These are phyloP conservation scores for Zygoascus flipseniorum DNA, from an alignment of 805 yeast species.

Conservation along the genomic window DNA sequence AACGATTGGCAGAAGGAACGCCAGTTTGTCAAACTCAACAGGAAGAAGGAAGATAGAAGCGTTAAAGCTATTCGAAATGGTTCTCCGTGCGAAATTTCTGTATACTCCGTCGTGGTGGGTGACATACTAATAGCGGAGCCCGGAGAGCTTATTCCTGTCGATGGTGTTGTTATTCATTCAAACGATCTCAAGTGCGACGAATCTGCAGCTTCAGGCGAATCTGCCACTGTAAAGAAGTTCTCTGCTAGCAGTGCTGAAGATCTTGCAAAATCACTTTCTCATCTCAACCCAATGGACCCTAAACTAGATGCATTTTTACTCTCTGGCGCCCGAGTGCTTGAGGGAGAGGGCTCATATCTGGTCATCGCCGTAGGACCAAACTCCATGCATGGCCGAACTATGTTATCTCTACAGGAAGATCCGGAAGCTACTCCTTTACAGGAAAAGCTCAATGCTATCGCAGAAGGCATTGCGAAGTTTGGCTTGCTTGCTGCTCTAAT, in stretches of 20 bases:
- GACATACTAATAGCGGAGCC: conserved; percentile 78
- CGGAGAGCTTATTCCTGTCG: conserved; percentile 92
- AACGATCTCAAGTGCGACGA: conserved; percentile 78
- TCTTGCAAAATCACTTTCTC: conserved; percentile 23
- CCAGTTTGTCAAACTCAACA: conserved; percentile 81
- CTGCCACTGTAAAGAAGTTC: conserved; percentile 65
- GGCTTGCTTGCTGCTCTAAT: conserved; percentile 80
- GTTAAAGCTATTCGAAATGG: conserved; percentile 72
- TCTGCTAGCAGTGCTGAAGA: conserved; percentile 40
- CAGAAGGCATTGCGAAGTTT: conserved; percentile 91
- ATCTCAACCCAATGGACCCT: conserved; percentile 27
- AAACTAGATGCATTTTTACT: conserved; percentile 73
- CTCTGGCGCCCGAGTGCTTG: conserved; percentile 80
- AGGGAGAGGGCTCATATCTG: conserved; percentile 79
- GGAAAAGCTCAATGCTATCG: conserved; percentile 66
- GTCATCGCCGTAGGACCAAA: conserved; percentile 87
- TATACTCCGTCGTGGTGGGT: conserved; percentile 76
- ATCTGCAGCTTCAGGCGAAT: conserved; percentile 89
- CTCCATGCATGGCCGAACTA: conserved; percentile 87
- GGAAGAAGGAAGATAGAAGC: conserved; percentile 78
- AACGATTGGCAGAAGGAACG: conserved; percentile 95
- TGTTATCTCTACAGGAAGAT: conserved; percentile 70
- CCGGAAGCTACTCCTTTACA: conserved; percentile 86
- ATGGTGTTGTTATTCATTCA: conserved; percentile 66
- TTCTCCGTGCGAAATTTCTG: conserved; percentile 55